Evolutionary conservation across 1,284 basidiomycete species (phyloP), one percentile per base, ranked within the genome.

Genomic region (Fomitopsis schrenkii): DNA sequence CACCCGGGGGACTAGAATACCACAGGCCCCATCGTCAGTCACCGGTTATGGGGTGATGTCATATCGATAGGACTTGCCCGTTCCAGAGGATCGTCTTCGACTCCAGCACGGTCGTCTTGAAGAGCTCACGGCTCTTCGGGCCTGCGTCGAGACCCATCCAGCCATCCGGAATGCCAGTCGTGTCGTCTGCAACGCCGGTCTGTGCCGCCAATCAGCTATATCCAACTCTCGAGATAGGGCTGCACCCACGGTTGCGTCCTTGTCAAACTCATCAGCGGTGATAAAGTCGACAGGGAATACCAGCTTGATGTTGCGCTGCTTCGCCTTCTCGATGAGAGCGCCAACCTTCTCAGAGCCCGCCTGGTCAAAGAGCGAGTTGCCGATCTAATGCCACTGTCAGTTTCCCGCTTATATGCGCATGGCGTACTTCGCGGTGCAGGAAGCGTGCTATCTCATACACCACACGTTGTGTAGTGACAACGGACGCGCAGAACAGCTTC

Each of bases 1-100:
- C 97, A 71, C 97, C 97, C 52, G 97, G 93, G 45, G 97, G 96
- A 57, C 90, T 92, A 66, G 12, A n/a, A 44, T 17, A 12, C 35
- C 0, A 36, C 12, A 3, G 14, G 30, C 36, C 6, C 52, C 17
- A 57, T 15, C 22, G 52, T 36, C n/a, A 60, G 6, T 35, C 19
- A 50, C 45, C 40, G 38, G 28, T 38, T 19, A 8, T 26, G 33
- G 19, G 22, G 22, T 2, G 19, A 36, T 10, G 48, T 50, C 48
- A 50, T 10, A 48, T 50, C 48, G 33, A 54, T 26, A 52, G 8
- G 19, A 64, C 79, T 71, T 65, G 88, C 90, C 95, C 97, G 75
- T 99, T 99, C 96, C 97, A 99, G 63, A 99, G 88, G 75, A 99
- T 96, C 54, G 97, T 99, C 85, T 96, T 98, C 65, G 95, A 83